phyloP scores from a whole-genome alignment of 306 rosid species.

The Vigna reflexopilosa region DNA sequence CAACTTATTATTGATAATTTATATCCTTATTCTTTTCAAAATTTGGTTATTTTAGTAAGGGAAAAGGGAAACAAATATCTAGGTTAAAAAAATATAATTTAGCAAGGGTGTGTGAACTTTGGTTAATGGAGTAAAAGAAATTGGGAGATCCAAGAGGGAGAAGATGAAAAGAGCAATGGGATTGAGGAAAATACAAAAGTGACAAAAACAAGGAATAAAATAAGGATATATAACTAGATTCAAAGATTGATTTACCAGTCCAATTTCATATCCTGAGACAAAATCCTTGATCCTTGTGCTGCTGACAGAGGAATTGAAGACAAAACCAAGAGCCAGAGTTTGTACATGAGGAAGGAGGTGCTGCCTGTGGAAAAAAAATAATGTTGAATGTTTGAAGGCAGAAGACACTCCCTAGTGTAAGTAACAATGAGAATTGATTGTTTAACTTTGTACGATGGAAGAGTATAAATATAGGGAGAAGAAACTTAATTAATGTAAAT shows the following conservation, averaged over 20 bases:
- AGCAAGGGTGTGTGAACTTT: conserved; percentile 28
- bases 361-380: conserved; percentile 36
- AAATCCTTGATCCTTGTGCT: conserved; percentile 49
- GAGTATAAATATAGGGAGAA: conserved; percentile 25
- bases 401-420: conserved; percentile 52
- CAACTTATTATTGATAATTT: neutral
- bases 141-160: conserved; percentile 55
- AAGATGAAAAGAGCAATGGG: conserved; percentile 46
- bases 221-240: conserved; percentile 44
- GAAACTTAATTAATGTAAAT: conserved; percentile 22
- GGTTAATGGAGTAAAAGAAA: neutral
- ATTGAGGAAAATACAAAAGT: conserved; percentile 48
- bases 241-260: conserved; percentile 54
- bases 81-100: neutral
- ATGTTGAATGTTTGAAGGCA: conserved; percentile 49
- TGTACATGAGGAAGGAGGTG: conserved; percentile 37
- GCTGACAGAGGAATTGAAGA: conserved; percentile 48
- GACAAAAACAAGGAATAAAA: conserved; percentile 46
- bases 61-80: neutral
- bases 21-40: neutral
- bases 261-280: conserved; percentile 48
- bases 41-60: neutral
- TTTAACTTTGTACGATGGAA: conserved; percentile 27
- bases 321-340: conserved; percentile 39
- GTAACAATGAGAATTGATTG: conserved; percentile 41